Base-by-base conservation (phyloP, 2,329 filamentous ascomycete genomes). In the Stagonosporopsis chrysanthemi region DNA sequence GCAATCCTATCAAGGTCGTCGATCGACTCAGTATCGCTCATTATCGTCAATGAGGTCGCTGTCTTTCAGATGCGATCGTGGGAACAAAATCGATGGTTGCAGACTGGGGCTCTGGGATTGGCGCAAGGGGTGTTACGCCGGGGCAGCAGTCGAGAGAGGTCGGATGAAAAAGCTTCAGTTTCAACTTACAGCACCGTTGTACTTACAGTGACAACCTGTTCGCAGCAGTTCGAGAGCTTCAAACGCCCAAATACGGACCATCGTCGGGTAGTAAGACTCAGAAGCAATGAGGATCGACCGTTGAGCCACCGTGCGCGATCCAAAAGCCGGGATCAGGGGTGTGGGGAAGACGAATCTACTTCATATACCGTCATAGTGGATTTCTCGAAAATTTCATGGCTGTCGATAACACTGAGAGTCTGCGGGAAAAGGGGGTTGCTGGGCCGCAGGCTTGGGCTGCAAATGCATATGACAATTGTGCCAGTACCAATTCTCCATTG, bases 11-110 rank as follows among this genome's bases (percentile, higher is more conserved):
- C 51, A 17, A 47, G 26, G 22, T 47, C 36, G 12, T 46, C 43
- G 12, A 46, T 38, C 9, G 51, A 54, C 7, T 54, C 51, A n/a
- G 51, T 54, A 17, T 48, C 51, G 29, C 51, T 54, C 51, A 54
- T 53, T 17, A 26, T 17, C 3, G 5, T 41, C 5, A 11, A 8
- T 15, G 14, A 22, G n/a, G 17, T 38, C 4, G 35, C 35, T 41
- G 19, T 15, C 9, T 15, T 41, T 26, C 8, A n/a, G 5, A 6
- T 29, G 7, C 22, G 15, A 36, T 48, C 24, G 24, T 24, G n/a
- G 28, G 6, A 17, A 29, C 8, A 14, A 14, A n/a, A 2, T 22
- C 3, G n/a, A 31, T 2, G 26, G 9, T 38, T 15, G 6, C 14
- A 19, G 24, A 26, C 5, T 22, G 29, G 8, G 19, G 15, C 1